Percentiles rank a stretch among this genome's conserved stretches.
Conservation (phyloP, 345 rosid genomes). For the Eucalyptus sp. region DNA sequence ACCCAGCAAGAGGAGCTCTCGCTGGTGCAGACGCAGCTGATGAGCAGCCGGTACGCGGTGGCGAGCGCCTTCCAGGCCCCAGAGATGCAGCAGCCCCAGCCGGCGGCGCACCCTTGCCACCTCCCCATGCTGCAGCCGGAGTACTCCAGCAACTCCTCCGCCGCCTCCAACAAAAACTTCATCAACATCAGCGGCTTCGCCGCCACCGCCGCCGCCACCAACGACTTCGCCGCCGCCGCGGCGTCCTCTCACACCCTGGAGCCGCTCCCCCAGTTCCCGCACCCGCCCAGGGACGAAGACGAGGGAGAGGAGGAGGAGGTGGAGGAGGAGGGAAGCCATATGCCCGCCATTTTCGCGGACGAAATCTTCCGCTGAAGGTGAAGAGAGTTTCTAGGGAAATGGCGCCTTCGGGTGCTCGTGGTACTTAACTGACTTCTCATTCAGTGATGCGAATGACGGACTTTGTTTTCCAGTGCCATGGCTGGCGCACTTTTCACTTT, state of each 20-base stretch:
- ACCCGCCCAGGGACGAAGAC: conserved; percentile 1
- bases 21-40: conserved; percentile 65
- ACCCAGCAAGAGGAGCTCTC: conserved; percentile 75
- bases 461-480: background rate
- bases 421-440: too few species aligned
- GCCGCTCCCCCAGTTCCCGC: conserved; percentile 23
- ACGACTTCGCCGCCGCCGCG: conserved; percentile 24
- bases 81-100: conserved; percentile 30
- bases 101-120: conserved; percentile 21
- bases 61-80: conserved; percentile 52
- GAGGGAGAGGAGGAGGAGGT: conserved; percentile 51
- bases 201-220: conserved; percentile 29
- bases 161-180: conserved; percentile 28
- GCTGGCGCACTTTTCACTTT: too few species aligned
- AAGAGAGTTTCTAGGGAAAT: background rate
- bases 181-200: conserved; percentile 25
- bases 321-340: conserved; percentile 48
- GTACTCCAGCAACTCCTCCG: conserved; percentile 91
- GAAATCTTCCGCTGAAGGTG: conserved; percentile 33
- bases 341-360: conserved; percentile 21
- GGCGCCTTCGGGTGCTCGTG: background rate
- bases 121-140: conserved; percentile 56
- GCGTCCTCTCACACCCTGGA: conserved; percentile 49
- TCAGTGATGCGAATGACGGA: background rate
- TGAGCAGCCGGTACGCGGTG: conserved; percentile 65